Evolutionary conservation across 208 protist species (phyloP), one percentile per base, ranked within the genome.

Genomic region (Wallacemonas sp.): DNA sequence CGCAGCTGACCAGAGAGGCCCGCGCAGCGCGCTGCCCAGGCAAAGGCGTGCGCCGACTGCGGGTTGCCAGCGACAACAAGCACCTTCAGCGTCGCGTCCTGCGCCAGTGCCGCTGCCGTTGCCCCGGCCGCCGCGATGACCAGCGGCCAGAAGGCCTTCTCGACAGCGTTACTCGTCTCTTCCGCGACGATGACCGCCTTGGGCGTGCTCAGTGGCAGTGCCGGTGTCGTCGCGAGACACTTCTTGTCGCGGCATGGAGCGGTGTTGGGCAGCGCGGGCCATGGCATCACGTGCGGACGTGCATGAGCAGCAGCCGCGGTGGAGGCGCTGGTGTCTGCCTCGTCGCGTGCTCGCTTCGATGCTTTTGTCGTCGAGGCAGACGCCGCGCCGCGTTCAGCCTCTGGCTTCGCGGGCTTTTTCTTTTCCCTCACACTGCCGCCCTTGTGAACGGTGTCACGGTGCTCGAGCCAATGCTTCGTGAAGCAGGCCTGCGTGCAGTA

Each of bases 401-500:
- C 30, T 1, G 44, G 37, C 32, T 21, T 34, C 24, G 24, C 46
- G 39, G 53, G 34, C 21, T 76, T 57, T 33, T 71, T 61, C 64
- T 79, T 79, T 46, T 77, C 81, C 3, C 82, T 68, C 57, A 90
- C 86, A 8, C 89, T 76, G 50, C 79, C 83, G 17, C 76, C 80
- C 63, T 80, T 84, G 66, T 95, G 89, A 17, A 81, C 66, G 19
- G 79, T 79, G 42, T 84, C 63, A 27, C 89, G 86, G 71, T 95
- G 89, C 32, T 65, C 44, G 3, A 89, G 50, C 87, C 89, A 95
- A 61, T 92, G 79, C 50, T 69, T 66, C 10, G 87, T 87, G 54
- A 95, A 95, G 66, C 89, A 95, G 57, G 76, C 66, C 69, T 95
- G 89, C 3, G 68, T 60, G 66, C 89, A 95, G 71, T 87, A 95